Base-by-base conservation (phyloP, 176 grass and related monocot genomes). In the Zizania latifolia region DNA sequence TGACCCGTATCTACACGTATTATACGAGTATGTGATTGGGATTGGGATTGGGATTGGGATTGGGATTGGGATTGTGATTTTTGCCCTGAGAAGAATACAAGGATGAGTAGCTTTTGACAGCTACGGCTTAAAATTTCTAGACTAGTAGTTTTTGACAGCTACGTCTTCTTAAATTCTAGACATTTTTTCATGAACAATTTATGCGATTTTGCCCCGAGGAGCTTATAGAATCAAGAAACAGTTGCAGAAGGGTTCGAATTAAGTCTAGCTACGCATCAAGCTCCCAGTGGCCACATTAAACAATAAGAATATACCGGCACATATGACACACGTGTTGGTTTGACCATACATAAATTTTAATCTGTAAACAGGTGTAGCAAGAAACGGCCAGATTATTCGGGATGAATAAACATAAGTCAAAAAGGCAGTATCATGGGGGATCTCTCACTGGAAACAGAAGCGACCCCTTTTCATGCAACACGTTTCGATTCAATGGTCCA, bases 391-490 rank as follows among this genome's bases (percentile, higher is more conserved):
- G 8, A 51, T 9, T 21, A 37, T 72, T 75, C 67, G 82, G 69
- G 74, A 54, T 53, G 79, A 59, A 72, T 78, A 66, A 74, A 36
- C 68, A 61, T 11, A 39, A 33, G 85, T 83, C 68, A 87, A 87
- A 87, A 83, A 78, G 68, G 59, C 74, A 53, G 60, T 57, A 83
- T 83, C 80, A 68, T 32, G 74, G 68, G 43, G 74, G 51, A 83
- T 78, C 74, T 65, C 24, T 44, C 40, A 65, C 74, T 0, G 24
- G 41, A 2, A 54, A 36, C 17, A 21, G 30, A 40, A 63, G 36
- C 59, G 65, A 27, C 29, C 12, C 72, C 65, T 71, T 82, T 41
- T 26, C 45, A 10, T 30, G 27, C 66, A 58, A 59, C 79, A 87
- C 74, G 85, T 82, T 82, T 78, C 51, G 74, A 72, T 78, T 77